A percentile compares a stretch with the other conserved stretches of the same genome.
Evolutionary conservation across 192 early-diverging fungal species (phyloP).

Genomic region (Backusella australiensis): DNA sequence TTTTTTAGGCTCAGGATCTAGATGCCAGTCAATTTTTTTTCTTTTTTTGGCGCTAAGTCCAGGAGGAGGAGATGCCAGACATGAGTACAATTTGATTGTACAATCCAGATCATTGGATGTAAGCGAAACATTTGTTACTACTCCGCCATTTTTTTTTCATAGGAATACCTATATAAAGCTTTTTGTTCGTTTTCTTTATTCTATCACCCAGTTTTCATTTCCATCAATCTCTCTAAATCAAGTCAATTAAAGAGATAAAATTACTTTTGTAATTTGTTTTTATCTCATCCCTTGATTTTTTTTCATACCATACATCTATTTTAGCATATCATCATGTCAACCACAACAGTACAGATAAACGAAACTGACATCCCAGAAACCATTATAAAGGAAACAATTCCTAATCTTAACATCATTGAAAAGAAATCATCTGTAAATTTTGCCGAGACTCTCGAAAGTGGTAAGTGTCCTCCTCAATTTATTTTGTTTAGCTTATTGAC

Average conservation of each 20-base stretch:
- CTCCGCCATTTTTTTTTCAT: neutral
- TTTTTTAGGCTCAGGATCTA: neutral
- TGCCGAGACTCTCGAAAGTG: neutral
- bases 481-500: neutral
- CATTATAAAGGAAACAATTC: neutral
- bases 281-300: neutral
- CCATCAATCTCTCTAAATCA: neutral
- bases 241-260: neutral
- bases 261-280: neutral
- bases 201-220: neutral
- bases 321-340: neutral
- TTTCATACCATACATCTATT: neutral
- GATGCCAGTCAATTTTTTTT: neutral
- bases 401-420: neutral
- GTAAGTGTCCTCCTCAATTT: neutral
- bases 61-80: neutral
- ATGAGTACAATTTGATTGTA: neutral
- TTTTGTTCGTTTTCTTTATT: neutral
- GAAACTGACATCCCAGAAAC: neutral
- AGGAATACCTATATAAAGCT: neutral
- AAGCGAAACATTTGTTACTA: neutral
- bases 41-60: too few relatives aligned
- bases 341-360: neutral
- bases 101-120: neutral
- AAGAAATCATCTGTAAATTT: neutral